Base-by-base conservation (phyloP, 495 filamentous ascomycete genomes). In the Trypethelium eluteriae region DNA sequence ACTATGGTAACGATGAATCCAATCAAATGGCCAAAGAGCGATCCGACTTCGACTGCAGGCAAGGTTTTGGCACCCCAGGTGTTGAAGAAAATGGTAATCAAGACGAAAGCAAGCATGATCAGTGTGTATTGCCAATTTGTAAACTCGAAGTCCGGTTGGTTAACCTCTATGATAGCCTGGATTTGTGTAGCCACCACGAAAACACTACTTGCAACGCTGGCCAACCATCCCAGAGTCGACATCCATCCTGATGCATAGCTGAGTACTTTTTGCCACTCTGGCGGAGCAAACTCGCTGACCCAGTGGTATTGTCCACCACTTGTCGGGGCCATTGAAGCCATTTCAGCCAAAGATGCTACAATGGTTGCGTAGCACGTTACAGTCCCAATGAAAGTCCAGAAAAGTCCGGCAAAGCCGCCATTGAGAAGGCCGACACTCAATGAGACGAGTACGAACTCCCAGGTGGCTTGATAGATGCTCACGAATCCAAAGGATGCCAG, bases 301-400 rank as follows among this genome's bases (percentile, higher is more conserved):
- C 81, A 83, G 70, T 80, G 80, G 63, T 83, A 83, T 67, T 82
- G 80, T 16, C 81, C 80, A 11, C 76, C 79, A 0, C 75, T 72
- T 0, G 79, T 81, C 32, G 80, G 79, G 3, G 79, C 73, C 82
- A 86, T 85, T 2, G 79, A 83, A 18, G 80, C 83, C 81, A 85
- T 84, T 66, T 84, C 83, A 1, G 81, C 79, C 53, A 87, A 75
- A 57, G 77, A 81, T 9, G 79, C 76, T 64, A 82, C 81, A 18
- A 86, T 80, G 14, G 81, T 76, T 11, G 75, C 64, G 61, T 81
- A 83, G 18, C 82, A 82, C 0, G 75, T 53, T 1, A 79, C 74
- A 32, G 80, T 81, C 39, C 78, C 74, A 47, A 85, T 73, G 63
- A 84, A 85, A 1, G 78, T 79, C 82, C 81, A 86, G 68, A 87